These are phyloP conservation scores for Salmacisia buchloeana DNA, from an alignment of 1,284 basidiomycete genomes.

Conservation along the genomic window DNA sequence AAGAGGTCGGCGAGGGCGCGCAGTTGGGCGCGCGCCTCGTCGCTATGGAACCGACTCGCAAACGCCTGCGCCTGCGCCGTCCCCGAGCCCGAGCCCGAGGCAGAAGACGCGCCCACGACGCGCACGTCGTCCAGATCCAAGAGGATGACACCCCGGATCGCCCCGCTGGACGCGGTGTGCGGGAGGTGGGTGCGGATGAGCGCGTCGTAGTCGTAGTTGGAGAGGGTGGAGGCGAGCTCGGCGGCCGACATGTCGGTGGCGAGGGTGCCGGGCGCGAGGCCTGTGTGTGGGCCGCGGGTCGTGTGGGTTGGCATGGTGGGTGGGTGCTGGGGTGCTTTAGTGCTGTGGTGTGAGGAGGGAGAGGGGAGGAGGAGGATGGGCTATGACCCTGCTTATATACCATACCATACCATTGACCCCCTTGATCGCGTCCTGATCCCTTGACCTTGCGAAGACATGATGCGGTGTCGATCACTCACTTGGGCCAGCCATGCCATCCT, in stretches of 20 bases:
- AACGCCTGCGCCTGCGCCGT: neutral
- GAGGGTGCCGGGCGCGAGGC: conserved; percentile 2
- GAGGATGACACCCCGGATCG: neutral
- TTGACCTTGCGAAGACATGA: too few relatives aligned
- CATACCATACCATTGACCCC: too few relatives aligned
- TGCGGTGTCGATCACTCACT: too few relatives aligned
- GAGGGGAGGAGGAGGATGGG: neutral
- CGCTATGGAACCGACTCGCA: neutral
- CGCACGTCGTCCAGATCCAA: neutral
- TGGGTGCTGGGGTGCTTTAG: neutral
- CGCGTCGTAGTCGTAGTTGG: conserved; percentile 5
- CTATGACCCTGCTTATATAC: too few relatives aligned
- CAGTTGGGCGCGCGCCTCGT: neutral
- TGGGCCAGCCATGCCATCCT: too few relatives aligned
- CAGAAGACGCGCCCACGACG: neutral
- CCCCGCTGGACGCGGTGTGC: neutral
- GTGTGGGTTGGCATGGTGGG: neutral
- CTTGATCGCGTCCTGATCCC: too few relatives aligned
- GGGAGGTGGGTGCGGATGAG: conserved; percentile 1
- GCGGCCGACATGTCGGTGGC: neutral
- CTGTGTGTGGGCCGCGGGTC: conserved; percentile 4
- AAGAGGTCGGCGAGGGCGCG: conserved; percentile 1
- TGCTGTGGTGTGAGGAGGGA: neutral
- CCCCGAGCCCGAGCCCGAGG: too few relatives aligned
- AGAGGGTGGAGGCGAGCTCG: neutral